Base-by-base conservation (phyloP, 2,329 filamentous ascomycete species). In the Chrysoporthe austroafricana region DNA sequence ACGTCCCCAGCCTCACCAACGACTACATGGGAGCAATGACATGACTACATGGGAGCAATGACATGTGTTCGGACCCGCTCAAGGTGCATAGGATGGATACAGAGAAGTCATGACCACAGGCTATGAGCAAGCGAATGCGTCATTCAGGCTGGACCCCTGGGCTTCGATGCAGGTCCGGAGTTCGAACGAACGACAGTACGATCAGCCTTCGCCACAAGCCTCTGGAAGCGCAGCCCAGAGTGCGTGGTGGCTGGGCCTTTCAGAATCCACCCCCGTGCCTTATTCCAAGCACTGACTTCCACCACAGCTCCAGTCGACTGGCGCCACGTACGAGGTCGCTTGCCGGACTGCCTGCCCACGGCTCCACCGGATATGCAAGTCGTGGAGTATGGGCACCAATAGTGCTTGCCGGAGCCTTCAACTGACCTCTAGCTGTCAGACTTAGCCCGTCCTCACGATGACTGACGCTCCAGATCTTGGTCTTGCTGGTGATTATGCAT, bases 241-340 rank as follows among this genome's bases (percentile, higher is more conserved):
- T 16, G 14, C 32, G 18, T 13, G 54, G 34, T 36, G 34, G 54
- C 32, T 18, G 54, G 34, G 54, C 21, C 26, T 32, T 32, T 54
- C 50, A 54, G 50, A 32, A 34, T 21, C 50, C 21, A 54, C 48
- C 32, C 26, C 26, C 43, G 32, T 14, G 42, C 52, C 44, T 59
- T 14, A 14, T 63, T 59, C n/a, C 54, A 21, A 26, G 43, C 62
- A 26, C 34, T 62, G 62, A 64, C 65, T 70, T 69, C 57, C 54
- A 57, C 9, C 34, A 2, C 54, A 57, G 34, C 54, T 39, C 66
- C 70, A 71, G 56, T 67, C 70, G 71, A 78, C 70, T 79, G 77
- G 78, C 76, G 77, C 79, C 79, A 81, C 78, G 78, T 80, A 76
- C 75, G 61, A 66, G 70, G 70, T 65, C 68, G 61, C 70, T 70